A percentile compares a stretch with the other conserved stretches of the same genome.
Evolutionary conservation across 2,329 filamentous ascomycete species (phyloP).

Genomic region (Westerdykella ornata): DNA sequence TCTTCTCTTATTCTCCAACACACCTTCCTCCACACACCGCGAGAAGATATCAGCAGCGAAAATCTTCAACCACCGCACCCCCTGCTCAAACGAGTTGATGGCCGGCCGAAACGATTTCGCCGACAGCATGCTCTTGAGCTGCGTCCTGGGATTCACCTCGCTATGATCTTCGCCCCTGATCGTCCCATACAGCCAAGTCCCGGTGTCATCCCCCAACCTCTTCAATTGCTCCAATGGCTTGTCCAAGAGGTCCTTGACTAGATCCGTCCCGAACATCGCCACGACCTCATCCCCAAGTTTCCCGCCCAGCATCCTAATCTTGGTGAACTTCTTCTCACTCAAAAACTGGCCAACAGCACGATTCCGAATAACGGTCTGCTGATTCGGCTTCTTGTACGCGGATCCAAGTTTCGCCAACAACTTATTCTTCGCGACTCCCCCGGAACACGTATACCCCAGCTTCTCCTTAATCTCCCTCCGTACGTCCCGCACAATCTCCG

Average conservation of each 20-base stretch:
- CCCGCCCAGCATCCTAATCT: constrained; percentile 89
- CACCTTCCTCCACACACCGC: constrained; percentile 82
- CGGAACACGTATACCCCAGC: constrained; percentile 86
- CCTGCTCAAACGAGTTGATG: constrained; percentile 73
- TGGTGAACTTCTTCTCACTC: constrained; percentile 81
- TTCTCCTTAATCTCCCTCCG: constrained; percentile 61
- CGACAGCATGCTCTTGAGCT: constrained; percentile 95
- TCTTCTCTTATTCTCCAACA: constrained; percentile 76
- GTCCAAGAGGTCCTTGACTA: constrained; percentile 65
- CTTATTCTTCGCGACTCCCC: constrained; percentile 83
- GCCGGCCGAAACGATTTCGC: constrained; percentile 89
- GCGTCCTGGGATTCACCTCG: constrained; percentile 83
- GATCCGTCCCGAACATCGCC: constrained; percentile 72
- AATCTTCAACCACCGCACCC: constrained; percentile 77
- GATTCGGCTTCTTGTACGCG: constrained; percentile 85
- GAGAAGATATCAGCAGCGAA: constrained; percentile 89
- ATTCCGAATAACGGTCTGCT: constrained; percentile 88
- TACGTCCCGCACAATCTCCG: constrained; percentile 77
- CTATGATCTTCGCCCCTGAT: constrained; percentile 80
- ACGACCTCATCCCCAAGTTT: constrained; percentile 86
- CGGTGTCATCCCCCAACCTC: constrained; percentile 76
- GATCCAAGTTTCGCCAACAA: constrained; percentile 92
- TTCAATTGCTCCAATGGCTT: constrained; percentile 69
- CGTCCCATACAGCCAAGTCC: constrained; percentile 74
- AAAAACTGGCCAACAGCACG: constrained; percentile 75